Evolutionary conservation across 2,329 filamentous ascomycete genomes (phyloP).

Genomic region (Periconia macrospinosa): DNA sequence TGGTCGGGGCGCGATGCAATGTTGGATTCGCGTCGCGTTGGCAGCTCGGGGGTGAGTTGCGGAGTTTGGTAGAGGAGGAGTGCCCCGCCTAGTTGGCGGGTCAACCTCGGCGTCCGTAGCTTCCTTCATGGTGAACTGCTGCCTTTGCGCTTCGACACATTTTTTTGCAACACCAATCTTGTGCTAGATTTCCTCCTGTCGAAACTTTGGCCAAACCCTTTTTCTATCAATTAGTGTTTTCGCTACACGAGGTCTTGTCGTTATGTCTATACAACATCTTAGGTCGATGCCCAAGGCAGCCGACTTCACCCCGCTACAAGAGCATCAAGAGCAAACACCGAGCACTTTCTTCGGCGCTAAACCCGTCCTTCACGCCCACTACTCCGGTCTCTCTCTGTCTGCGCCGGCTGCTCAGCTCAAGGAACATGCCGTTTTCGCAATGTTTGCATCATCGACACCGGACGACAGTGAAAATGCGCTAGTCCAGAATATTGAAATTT

Average conservation of each 20-base stretch:
- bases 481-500: constrained; percentile 48
- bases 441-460: constrained; percentile 43
- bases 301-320: constrained; percentile 66
- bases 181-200: background rate
- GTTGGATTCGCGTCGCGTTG: background rate
- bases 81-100: background rate
- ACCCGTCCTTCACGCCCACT: constrained; percentile 69
- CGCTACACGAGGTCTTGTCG: background rate
- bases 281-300: constrained; percentile 57
- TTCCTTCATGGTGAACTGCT: background rate
- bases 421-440: constrained; percentile 48
- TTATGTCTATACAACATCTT: constrained; percentile 54
- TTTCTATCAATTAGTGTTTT: background rate
- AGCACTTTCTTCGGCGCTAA: constrained; percentile 71
- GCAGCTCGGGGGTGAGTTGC: background rate
- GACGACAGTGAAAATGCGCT: constrained; percentile 29
- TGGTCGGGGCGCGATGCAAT: background rate
- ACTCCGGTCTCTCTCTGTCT: constrained; percentile 59
- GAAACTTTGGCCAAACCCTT: background rate
- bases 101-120: background rate
- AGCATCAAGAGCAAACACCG: constrained; percentile 74
- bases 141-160: background rate
- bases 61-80: background rate
- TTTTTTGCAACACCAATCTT: background rate
- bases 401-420: constrained; percentile 59